A percentile compares a stretch with the other conserved stretches of the same genome.
Conservation (phyloP, 495 filamentous ascomycete genomes). For the Parathielavia appendiculata region DNA sequence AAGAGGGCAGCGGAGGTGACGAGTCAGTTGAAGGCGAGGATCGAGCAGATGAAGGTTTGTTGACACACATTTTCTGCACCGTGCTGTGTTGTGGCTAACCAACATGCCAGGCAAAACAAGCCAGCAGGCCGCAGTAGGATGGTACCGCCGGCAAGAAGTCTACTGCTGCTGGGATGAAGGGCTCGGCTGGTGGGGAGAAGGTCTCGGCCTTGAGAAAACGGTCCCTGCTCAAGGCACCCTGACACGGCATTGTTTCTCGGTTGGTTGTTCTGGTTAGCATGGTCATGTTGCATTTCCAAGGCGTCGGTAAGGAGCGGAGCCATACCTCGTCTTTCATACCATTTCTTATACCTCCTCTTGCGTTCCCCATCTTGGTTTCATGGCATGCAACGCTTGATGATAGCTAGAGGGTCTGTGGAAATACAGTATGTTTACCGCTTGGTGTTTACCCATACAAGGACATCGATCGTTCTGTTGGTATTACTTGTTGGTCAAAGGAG, state of each 20-base stretch:
- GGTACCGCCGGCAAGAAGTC: neutral
- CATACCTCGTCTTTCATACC: constrained; percentile 4
- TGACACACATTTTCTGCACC: neutral
- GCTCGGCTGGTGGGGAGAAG: neutral
- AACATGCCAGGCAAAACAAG: constrained; percentile 6
- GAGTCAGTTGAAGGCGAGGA: constrained; percentile 90
- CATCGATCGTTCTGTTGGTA: neutral
- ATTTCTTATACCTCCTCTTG: neutral
- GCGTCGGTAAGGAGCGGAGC: constrained; percentile 6
- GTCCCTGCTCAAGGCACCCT: neutral
- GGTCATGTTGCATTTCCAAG: constrained; percentile 11
- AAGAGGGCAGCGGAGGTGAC: constrained; percentile 98
- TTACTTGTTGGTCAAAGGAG: neutral
- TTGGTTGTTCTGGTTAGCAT: neutral
- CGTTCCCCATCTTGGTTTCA: neutral
- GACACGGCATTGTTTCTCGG: neutral
- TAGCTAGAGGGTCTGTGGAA: neutral
- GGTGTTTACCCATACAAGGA: neutral
- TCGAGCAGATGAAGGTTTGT: constrained; percentile 68
- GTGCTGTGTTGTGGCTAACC: neutral
- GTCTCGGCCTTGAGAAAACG: no score
- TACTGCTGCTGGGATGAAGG: neutral
- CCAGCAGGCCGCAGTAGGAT: constrained; percentile 11
- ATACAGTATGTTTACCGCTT: neutral
- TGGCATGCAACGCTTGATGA: neutral